Evolutionary conservation across 805 yeast species (phyloP).

Genomic region (Metschnikowia amazonensis): DNA sequence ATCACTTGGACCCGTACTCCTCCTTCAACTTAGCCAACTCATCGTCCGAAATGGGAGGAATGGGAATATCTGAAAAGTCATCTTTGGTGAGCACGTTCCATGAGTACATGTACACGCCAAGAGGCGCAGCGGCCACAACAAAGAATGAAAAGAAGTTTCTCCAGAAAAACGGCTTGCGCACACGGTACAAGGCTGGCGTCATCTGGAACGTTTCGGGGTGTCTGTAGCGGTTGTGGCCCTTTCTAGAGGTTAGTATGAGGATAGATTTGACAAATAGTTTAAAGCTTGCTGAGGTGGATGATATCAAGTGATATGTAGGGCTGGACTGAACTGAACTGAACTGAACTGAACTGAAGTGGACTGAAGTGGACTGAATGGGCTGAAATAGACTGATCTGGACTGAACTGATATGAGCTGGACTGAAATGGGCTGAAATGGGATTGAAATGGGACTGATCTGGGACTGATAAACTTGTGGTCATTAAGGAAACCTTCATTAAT

Average conservation of each 20-base stretch:
- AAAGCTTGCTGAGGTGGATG: too few relatives aligned
- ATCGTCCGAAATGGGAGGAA: constrained; percentile 83
- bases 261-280: too few relatives aligned
- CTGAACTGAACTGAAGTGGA: too few relatives aligned
- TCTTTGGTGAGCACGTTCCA: constrained; percentile 65
- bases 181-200: constrained; percentile 92
- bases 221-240: constrained; percentile 42
- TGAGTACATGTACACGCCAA: constrained; percentile 63
- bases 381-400: too few relatives aligned
- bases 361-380: too few relatives aligned
- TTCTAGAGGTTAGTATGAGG: constrained; percentile 26
- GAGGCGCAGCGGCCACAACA: constrained; percentile 58
- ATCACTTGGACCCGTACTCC: constrained; percentile 57
- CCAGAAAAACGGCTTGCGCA: constrained; percentile 82
- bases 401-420: too few relatives aligned
- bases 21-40: constrained; percentile 68
- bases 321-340: too few relatives aligned
- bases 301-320: too few relatives aligned
- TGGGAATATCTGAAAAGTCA: constrained; percentile 87
- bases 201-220: constrained; percentile 74
- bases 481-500: too few relatives aligned
- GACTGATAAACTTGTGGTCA: too few relatives aligned
- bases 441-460: too few relatives aligned
- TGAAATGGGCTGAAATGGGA: too few relatives aligned
- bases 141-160: constrained; percentile 64